Evolutionary conservation across 371 early-diverging fungal genomes (phyloP).

Genomic region (Cokeromyces recurvatus): DNA sequence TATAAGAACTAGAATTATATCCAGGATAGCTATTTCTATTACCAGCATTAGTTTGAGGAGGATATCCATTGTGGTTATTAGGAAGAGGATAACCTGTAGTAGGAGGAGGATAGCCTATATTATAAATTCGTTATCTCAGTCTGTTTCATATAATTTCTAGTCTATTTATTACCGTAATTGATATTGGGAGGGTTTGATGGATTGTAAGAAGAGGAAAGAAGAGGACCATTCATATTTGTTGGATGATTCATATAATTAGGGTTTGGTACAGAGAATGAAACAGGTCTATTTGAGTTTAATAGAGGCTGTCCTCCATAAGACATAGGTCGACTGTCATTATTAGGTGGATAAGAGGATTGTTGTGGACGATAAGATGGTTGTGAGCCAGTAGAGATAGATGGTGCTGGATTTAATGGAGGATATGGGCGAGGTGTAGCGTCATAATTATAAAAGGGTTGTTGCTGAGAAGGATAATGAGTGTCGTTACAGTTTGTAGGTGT

Average conservation of each 20-base stretch:
- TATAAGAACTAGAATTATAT: neutral
- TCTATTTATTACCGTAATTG: too few relatives aligned
- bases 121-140: neutral
- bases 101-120: constrained; percentile 12
- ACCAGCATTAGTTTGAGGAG: constrained; percentile 1
- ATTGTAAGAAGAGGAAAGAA: constrained; percentile 22
- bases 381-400: constrained; percentile 9
- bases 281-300: constrained; percentile 16
- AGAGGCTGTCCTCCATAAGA: constrained; percentile 17
- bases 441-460: constrained; percentile 3
- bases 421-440: constrained; percentile 5
- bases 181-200: too few relatives aligned
- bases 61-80: constrained; percentile 1
- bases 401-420: constrained; percentile 11
- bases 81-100: neutral
- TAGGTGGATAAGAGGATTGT: constrained; percentile 1
- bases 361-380: constrained; percentile 10
- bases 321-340: constrained; percentile 4
- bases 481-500: constrained; percentile 17
- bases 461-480: constrained; percentile 1
- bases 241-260: neutral
- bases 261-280: constrained; percentile 6
- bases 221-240: constrained; percentile 1
- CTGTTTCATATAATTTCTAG: too few relatives aligned
- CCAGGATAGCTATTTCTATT: constrained; percentile 14